These are phyloP conservation scores for Arthroderma sp. DNA, from an alignment of 2,329 filamentous ascomycete species.

Conservation along the genomic window DNA sequence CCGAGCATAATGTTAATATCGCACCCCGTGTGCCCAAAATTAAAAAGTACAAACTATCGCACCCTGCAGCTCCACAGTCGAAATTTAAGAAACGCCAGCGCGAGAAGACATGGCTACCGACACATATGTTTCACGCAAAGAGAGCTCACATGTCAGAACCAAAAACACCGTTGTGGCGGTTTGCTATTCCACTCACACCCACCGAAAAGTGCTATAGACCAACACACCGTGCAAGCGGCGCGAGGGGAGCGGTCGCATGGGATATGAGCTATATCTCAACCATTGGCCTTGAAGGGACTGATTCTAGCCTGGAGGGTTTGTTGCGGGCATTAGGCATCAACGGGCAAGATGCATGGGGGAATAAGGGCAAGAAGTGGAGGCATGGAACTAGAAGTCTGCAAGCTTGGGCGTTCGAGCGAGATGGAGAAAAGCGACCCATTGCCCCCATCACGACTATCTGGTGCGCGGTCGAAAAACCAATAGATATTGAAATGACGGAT, in stretches of 20 bases:
- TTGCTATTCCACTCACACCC: constrained; percentile 70
- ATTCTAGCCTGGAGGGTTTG: constrained; percentile 50
- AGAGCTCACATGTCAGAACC: constrained; percentile 76
- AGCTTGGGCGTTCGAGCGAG: constrained; percentile 45
- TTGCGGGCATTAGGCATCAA: constrained; percentile 52
- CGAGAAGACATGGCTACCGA: constrained; percentile 87
- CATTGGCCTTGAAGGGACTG: constrained; percentile 58
- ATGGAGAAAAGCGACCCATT: constrained; percentile 44
- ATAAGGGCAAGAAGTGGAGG: constrained; percentile 58
- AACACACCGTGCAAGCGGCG: constrained; percentile 65
- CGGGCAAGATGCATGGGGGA: constrained; percentile 47
- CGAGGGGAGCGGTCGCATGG: constrained; percentile 71
- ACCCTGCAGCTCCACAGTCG: constrained; percentile 46
- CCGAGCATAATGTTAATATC: constrained; percentile 18
- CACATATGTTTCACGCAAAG: constrained; percentile 88
- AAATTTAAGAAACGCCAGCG: constrained; percentile 77
- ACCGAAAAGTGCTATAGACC: constrained; percentile 82
- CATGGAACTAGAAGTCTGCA: constrained; percentile 44
- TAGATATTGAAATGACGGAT: constrained; percentile 27
- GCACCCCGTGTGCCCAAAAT: constrained; percentile 46
- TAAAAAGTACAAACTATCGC: constrained; percentile 55
- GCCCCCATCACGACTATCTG: constrained; percentile 64
- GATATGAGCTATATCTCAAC: constrained; percentile 92
- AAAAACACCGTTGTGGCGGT: constrained; percentile 73
- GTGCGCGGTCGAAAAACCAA: constrained; percentile 38